Evolutionary conservation across 768 basidiomycete species (phyloP).

Genomic region (Pleurotus giganteus): DNA sequence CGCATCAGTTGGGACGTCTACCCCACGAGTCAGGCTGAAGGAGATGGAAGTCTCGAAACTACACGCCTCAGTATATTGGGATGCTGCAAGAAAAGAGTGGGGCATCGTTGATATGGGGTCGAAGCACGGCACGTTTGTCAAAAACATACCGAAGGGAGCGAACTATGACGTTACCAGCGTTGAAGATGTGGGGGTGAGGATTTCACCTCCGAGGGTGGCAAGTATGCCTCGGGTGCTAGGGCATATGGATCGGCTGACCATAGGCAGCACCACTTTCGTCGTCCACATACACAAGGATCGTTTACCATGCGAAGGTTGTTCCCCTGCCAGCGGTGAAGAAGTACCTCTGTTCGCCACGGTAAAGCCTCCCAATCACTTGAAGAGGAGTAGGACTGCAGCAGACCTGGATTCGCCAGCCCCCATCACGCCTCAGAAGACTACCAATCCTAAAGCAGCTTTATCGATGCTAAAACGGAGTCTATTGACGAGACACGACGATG

Average conservation of each 20-base stretch:
- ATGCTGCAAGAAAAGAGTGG: conserved; percentile 57
- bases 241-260: conserved; percentile 63
- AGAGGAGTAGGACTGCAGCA: conserved; percentile 26
- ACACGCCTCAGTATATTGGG: conserved; percentile 77
- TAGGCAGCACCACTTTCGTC: conserved; percentile 70
- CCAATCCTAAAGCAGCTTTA: conserved; percentile 65
- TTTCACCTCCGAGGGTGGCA: conserved; percentile 65
- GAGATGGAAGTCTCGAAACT: conserved; percentile 84
- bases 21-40: conserved; percentile 69
- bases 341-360: conserved; percentile 54
- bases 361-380: conserved; percentile 21
- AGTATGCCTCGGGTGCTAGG: conserved; percentile 63
- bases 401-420: conserved; percentile 23
- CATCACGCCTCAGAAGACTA: conserved; percentile 23
- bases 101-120: conserved; percentile 82
- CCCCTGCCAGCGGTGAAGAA: conserved; percentile 46
- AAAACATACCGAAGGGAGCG: conserved; percentile 18
- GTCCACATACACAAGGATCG: conserved; percentile 67
- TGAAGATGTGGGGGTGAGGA: conserved; percentile 37
- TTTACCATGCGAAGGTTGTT: conserved; percentile 63
- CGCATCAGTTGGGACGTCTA: conserved; percentile 44
- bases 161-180: conserved; percentile 19
- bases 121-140: conserved; percentile 77
- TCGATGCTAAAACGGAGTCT: conserved; percentile 62
- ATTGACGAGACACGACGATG: conserved; percentile 45